These are phyloP conservation scores for Entomortierella beljakovae DNA, from an alignment of 192 early-diverging fungal species.

Conservation along the genomic window DNA sequence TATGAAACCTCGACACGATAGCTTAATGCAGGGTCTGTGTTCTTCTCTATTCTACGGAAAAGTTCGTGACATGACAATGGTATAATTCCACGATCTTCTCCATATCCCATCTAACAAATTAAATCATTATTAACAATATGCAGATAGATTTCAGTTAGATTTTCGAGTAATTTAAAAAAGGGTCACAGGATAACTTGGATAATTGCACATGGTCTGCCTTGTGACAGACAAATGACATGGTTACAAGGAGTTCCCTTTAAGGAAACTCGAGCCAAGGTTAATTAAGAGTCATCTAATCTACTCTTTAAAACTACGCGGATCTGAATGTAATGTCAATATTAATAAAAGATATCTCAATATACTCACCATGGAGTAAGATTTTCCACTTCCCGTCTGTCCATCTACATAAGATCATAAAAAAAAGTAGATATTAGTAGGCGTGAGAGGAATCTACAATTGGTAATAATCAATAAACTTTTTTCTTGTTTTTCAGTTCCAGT, in stretches of 20 bases:
- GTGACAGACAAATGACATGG: not conserved
- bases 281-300: not conserved
- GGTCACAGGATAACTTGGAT: not conserved
- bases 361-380: slow-evolving; percentile 74
- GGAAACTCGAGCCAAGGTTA: not conserved
- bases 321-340: not conserved
- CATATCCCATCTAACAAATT: slow-evolving; percentile 81
- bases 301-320: too few species aligned
- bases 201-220: not conserved
- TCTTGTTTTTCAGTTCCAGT: not conserved
- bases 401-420: slow-evolving; percentile 52
- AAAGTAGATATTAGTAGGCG: not conserved
- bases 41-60: slow-evolving; percentile 72
- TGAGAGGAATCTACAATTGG: not conserved
- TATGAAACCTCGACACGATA: slow-evolving; percentile 87
- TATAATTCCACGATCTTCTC: slow-evolving; percentile 86
- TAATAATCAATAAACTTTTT: not conserved
- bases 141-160: too few species aligned
- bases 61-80: slow-evolving; percentile 86
- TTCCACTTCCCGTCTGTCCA: slow-evolving; percentile 87
- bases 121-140: too few species aligned
- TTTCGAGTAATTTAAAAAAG: not conserved
- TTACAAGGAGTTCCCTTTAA: not conserved
- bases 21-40: slow-evolving; percentile 55
- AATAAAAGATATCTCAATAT: not conserved